A percentile compares a stretch with the other conserved stretches of the same genome.
These are phyloP conservation scores for Pythium graminicola DNA, from an alignment of 352 stramenopile species.

Conservation along the genomic window DNA sequence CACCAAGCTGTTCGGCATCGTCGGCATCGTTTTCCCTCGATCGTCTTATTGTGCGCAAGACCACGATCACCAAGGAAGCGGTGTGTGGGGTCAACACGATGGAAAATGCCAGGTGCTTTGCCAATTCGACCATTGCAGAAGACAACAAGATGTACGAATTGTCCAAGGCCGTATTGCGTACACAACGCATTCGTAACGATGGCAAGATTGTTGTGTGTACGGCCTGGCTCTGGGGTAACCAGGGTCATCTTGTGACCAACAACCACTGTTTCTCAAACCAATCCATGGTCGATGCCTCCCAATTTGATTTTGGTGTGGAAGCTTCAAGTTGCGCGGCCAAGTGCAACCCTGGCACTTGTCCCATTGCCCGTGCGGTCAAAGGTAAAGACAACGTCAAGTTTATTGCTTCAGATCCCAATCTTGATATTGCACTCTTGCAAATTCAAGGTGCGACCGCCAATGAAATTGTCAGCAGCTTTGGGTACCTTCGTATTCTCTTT, in stretches of 20 bases:
- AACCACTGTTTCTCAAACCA: slow-evolving; percentile 47
- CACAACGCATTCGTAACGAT: slow-evolving; percentile 40
- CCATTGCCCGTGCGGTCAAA: slow-evolving; percentile 30
- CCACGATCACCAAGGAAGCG: slow-evolving; percentile 37
- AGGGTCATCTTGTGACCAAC: slow-evolving; percentile 65
- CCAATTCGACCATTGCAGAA: slow-evolving; percentile 18
- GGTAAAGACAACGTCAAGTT: slow-evolving; percentile 46
- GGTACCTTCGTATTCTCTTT: slow-evolving; percentile 56
- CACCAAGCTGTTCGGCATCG: slow-evolving; percentile 18
- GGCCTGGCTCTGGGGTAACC: slow-evolving; percentile 53
- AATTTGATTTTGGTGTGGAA: slow-evolving; percentile 30
- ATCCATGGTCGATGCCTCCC: slow-evolving; percentile 33
- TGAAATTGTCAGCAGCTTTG: slow-evolving; percentile 37
- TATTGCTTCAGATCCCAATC: slow-evolving; percentile 40
- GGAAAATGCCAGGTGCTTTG: slow-evolving; percentile 47
- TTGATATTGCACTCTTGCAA: slow-evolving; percentile 55
- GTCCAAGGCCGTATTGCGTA: slow-evolving; percentile 41
- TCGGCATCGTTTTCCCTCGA: slow-evolving; percentile 30
- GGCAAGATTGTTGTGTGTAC: slow-evolving; percentile 52
- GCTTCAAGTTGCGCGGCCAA: slow-evolving; percentile 27
- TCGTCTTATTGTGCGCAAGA: slow-evolving; percentile 18
- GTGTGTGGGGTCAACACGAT: slow-evolving; percentile 54
- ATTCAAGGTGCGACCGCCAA: slow-evolving; percentile 30
- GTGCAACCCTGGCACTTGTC: slow-evolving; percentile 28
- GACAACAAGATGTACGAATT: slow-evolving; percentile 37